Evolutionary conservation across 176 grass and related monocot genomes (phyloP).

Genomic region (Oryza coarctata): DNA sequence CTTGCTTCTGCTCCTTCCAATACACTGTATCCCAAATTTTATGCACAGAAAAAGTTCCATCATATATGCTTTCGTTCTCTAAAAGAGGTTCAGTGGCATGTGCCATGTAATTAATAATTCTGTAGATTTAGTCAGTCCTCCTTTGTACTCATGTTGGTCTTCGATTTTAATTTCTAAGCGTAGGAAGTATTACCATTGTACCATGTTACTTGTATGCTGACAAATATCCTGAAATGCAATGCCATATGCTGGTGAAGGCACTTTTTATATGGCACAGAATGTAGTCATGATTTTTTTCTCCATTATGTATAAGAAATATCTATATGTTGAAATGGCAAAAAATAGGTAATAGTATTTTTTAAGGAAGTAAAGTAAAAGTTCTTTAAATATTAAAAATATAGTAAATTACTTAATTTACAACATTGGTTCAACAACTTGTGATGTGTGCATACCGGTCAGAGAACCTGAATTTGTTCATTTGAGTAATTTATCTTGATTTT

Average conservation of each 20-base stretch:
- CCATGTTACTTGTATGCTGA: not conserved
- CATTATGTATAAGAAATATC: not conserved
- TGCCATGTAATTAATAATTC: not conserved
- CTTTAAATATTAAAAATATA: not conserved
- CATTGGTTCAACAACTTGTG: not conserved
- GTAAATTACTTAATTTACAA: not conserved
- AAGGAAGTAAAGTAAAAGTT: not conserved
- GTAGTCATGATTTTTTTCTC: not conserved
- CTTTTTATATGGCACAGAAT: not conserved
- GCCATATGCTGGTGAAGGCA: not conserved
- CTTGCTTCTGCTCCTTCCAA: not conserved
- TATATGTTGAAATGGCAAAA: not conserved
- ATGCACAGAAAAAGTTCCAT: not conserved
- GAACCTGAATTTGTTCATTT: not conserved
- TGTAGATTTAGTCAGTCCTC: not conserved
- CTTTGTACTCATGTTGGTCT: not conserved
- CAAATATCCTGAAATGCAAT: not conserved
- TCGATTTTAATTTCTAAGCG: not conserved
- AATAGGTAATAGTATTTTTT: not conserved
- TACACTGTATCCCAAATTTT: not conserved
- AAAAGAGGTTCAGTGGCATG: not conserved
- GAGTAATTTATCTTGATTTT: not conserved
- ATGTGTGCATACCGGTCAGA: not conserved
- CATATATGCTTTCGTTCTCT: not conserved
- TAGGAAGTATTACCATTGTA: not conserved